Evolutionary conservation across 805 yeast species (phyloP), one percentile per base, ranked within the genome.

Genomic region (Ogataea glucozyma): DNA sequence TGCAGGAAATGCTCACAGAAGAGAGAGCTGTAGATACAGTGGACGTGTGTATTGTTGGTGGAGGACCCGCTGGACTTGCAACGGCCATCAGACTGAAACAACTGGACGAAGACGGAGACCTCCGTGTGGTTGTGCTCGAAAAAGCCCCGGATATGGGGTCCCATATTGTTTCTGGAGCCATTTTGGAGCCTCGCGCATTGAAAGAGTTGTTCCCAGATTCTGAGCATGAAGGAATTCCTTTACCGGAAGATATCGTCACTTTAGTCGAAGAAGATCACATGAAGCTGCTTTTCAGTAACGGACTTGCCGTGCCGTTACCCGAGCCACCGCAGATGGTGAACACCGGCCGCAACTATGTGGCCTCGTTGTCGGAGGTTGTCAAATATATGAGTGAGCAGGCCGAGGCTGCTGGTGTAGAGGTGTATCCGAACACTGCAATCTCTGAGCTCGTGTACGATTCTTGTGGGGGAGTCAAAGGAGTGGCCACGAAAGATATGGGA

Each of bases 31-130:
- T 73, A 11, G 99, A 93, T 58, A 77, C 79, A 23, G 97, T 88
- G 11, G 99, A 93, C 63, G 96, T 93, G 17, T 86, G 95, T 57
- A 88, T 93, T 39, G 96, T 93, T 2, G 99, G 99, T 31, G 98
- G 95, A 26, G 99, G 99, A 0, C 98, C 98, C 6, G 95, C 98
- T 1, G 99, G 99, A 3, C 70, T 93, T 38, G 90, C 97, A 1
- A 84, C 99, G 2, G 98, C 98, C 10, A 93, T 93, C 49, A 76
- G 78, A 52, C 70, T 88, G 47, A 93, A 93, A 63, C 97, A 90
- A 61, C 67, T 91, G 26, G 97, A 90, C 58, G 69, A 74, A 41
- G 66, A 72, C 21, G 85, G 83, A 1, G 68, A 68, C 18, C 66
- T 88, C 38, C 73, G 99, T 47, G 95, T 93, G 26, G 85, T 93